Base-by-base conservation (phyloP, 2,329 filamentous ascomycete species). In the Aspergillus viridinutans region DNA sequence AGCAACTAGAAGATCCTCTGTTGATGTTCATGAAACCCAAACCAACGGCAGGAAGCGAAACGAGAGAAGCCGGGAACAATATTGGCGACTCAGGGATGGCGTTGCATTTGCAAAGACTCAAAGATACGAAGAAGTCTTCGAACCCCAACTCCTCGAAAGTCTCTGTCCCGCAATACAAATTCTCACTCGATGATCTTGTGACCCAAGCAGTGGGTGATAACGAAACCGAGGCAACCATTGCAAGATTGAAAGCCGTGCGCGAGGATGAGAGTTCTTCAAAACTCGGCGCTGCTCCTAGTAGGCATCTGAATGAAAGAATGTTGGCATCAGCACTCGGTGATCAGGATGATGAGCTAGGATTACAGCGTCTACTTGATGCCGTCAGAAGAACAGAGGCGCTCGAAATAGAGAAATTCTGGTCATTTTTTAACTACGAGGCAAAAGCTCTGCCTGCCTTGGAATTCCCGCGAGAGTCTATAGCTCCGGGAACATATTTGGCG, bases 111-210 rank as follows among this genome's bases (percentile, higher is more conserved):
- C 55, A 49, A 61, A 58, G 56, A 49, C 63, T 48, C 54, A 64
- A 61, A 67, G 14, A 61, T 63, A 57, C 23, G 28, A 50, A 58
- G 53, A 58, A 62, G 47, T 54, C 58, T 38, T 26, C 50, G 5
- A 32, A 42, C 21, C 26, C 26, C 17, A 52, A 53, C 29, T 57
- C 42, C 17, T 50, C 49, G 21, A 56, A 50, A 25, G 45, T 38
- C 12, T 49, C 55, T 32, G 49, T 58, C 21, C 74, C 80, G 17
- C 83, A 81, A 65, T 85, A 87, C 70, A 86, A 83, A 61, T 87
- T 86, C 60, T 83, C 87, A 54, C 72, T 91, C 55, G 83, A 84
- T 57, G 78, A 82, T 1, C 77, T 92, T 8, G 77, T 87, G 43
- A 82, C 78, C 49, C 81, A 86, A 65, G 81, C 85, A 5, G 75